Evolutionary conservation across 352 stramenopile genomes (phyloP).

Genomic region (Globisporangium radiosum): DNA sequence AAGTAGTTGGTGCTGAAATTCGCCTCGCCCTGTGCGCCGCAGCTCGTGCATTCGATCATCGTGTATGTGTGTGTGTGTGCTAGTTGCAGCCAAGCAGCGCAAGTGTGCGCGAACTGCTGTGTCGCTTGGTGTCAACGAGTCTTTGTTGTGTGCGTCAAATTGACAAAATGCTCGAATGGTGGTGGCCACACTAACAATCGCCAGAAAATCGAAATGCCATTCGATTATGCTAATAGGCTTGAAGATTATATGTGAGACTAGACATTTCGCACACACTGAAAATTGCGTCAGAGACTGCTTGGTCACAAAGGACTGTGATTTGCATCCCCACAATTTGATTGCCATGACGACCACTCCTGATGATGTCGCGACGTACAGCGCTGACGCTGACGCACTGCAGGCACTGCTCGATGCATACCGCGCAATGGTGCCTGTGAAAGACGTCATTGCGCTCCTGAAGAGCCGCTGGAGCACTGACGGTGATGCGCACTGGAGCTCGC

Average conservation of each 20-base stretch:
- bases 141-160: too few relatives aligned
- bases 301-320: background rate
- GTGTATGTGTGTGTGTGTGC: background rate
- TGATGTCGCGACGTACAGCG: too few relatives aligned
- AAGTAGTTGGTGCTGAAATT: slow-evolving; percentile 85
- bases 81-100: background rate
- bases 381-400: slow-evolving; percentile 14
- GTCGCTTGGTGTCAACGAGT: too few relatives aligned
- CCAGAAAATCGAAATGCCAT: background rate
- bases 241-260: background rate
- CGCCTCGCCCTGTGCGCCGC: slow-evolving; percentile 59
- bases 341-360: too few relatives aligned
- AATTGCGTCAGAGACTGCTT: background rate
- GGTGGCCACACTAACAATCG: background rate
- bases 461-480: slow-evolving; percentile 11
- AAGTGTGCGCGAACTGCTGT: too few relatives aligned
- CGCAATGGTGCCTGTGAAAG: slow-evolving; percentile 47
- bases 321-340: background rate
- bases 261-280: background rate
- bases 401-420: slow-evolving; percentile 54
- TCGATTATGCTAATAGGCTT: background rate
- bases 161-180: too few relatives aligned
- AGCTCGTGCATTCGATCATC: slow-evolving; percentile 77
- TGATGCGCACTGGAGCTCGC: slow-evolving; percentile 32
- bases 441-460: slow-evolving; percentile 33